Evolutionary conservation across 305 asterid genomes (phyloP), one percentile per base, ranked within the genome.

Genomic region (Caryopteris hybrid): DNA sequence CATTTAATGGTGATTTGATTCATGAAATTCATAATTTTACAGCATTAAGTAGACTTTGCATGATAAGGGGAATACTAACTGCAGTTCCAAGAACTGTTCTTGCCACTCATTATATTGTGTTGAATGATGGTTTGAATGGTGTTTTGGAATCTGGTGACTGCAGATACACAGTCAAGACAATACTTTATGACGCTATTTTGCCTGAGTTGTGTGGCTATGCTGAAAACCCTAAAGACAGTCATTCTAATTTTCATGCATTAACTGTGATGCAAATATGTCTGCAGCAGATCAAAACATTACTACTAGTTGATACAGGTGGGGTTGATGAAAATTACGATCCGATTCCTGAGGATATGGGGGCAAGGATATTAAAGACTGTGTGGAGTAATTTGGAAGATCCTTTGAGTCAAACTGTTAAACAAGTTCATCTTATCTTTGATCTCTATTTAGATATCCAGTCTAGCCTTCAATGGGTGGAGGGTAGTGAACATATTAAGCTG

Each of bases 321-420:
- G 14, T 23, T 61, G 56, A 66, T 31, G 80, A 78, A 76, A 77
- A 72, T 61, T 84, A 79, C 68, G 81, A 80, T 72, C 88, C 88
- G 9, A 74, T 91, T 58, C 76, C 99, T 22, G 99, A 86, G 76
- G 86, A 88, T 34, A 86, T 82, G 81, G 89, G 95, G 23, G 76
- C 82, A 18, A 80, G 96, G 77, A 81, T 89, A 78, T 72, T 91
- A 69, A 86, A 86, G 80, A 86, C 82, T 70, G 90, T 91, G 66
- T 94, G 99, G 99, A 84, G 83, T 81, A 94, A 94, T 84, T 80
- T 94, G 85, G 99, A 94, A 80, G 99, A 94, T 79, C 96, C 98
- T 80, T 76, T 94, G 68, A 94, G 89, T 78, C 99, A 94, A 83
- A 87, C 99, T 12, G 99, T 94, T 64, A 94, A 87, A 76, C 99